These are phyloP conservation scores for Tripidium arundinaceum DNA, from an alignment of 202 grass and related monocot species.

Conservation along the genomic window DNA sequence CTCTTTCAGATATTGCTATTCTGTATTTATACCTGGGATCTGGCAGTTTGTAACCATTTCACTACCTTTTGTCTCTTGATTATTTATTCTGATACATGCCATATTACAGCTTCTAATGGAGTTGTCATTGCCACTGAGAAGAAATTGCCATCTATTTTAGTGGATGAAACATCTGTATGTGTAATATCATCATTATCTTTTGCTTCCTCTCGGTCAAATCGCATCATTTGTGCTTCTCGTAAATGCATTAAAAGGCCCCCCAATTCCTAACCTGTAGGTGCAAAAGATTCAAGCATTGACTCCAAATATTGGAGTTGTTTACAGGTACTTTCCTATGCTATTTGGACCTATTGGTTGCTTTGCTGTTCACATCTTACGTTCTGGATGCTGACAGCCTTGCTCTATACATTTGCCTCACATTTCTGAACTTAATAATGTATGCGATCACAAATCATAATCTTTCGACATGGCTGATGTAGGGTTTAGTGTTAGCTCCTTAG, in stretches of 20 bases:
- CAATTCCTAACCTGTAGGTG: conserved; percentile 27
- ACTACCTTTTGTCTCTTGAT: background rate
- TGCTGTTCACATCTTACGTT: background rate
- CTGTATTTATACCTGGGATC: background rate
- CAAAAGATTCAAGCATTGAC: conserved; percentile 76
- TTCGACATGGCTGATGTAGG: background rate
- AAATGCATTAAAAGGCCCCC: background rate
- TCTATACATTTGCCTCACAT: background rate
- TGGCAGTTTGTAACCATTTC: background rate
- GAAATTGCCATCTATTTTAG: conserved; percentile 73
- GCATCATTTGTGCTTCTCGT: background rate
- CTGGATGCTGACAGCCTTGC: background rate
- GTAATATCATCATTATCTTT: background rate
- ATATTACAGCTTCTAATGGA: conserved; percentile 63
- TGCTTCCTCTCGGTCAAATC: background rate
- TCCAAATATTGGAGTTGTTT: conserved; percentile 76
- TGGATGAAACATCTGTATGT: conserved; percentile 74
- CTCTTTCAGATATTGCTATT: background rate
- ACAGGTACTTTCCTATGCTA: conserved; percentile 41
- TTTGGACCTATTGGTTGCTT: too few relatives aligned
- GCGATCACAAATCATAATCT: background rate
- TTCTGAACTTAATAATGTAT: background rate
- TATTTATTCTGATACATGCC: background rate
- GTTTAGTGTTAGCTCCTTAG: background rate
- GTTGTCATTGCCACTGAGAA: conserved; percentile 74